Base-by-base conservation (phyloP, 257 asterid species). In the Avicennia marina region DNA sequence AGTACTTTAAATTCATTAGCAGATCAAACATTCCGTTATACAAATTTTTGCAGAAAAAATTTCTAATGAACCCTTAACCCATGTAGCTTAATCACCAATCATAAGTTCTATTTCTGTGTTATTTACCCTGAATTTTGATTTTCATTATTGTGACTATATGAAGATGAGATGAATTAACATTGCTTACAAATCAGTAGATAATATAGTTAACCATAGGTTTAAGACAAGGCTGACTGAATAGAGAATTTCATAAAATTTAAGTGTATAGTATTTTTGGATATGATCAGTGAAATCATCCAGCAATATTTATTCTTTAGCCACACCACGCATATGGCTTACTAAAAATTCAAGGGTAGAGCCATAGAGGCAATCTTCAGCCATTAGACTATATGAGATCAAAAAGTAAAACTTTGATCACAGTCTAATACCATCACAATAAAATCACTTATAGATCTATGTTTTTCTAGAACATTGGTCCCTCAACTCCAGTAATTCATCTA, bases 41-140 rank as follows among this genome's bases (percentile, higher is more conserved):
- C 62, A 25, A 15, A 18, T 29, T 31, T 20, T 43, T 11, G 26
- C 4, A 43, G 8, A n/a, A 25, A 15, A 11, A 2, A 24, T 57
- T 26, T 17, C 53, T 29, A 58, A 27, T 43, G 20, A 61, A 27
- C n/a, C n/a, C n/a, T n/a, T n/a, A n/a, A n/a, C n/a, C n/a, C n/a
- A n/a, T 7, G 36, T 38, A 15, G 34, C 44, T 32, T 44, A 34
- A 44, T 44, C 13, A 29, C 9, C 11, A 18, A n/a, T n/a, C n/a
- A n/a, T n/a, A n/a, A n/a, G n/a, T n/a, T n/a, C n/a, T n/a, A n/a
- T n/a, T n/a, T n/a, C n/a, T n/a, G n/a, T n/a, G 7, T 18, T 13
- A 19, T 18, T 24, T 18, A 58, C n/a, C 26, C 3, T 18, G 9
- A 7, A 1, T 32, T n/a, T 36, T 46, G 20, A 31, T 31, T 29